A percentile compares a stretch with the other conserved stretches of the same genome.
Conservation (phyloP, 345 rosid species). For the Nasturtium officinale region DNA sequence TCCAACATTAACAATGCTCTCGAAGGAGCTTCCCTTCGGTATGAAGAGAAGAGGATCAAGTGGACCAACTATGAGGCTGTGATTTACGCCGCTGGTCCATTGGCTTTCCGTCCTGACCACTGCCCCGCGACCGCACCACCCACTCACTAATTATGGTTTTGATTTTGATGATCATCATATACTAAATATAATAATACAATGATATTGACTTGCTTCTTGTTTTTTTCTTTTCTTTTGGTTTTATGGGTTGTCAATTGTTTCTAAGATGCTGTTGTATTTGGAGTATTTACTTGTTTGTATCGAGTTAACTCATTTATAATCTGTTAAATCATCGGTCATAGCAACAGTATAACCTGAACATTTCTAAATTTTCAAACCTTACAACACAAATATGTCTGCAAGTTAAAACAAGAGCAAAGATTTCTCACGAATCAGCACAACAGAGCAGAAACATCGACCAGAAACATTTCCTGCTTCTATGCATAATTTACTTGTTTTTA, state of each 20-base stretch:
- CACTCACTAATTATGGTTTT: slow-evolving; percentile 32
- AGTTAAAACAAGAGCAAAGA: background rate
- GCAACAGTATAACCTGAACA: slow-evolving; percentile 2
- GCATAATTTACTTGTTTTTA: background rate
- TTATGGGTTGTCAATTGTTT: slow-evolving; percentile 30
- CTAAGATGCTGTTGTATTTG: slow-evolving; percentile 28
- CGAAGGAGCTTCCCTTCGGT: slow-evolving; percentile 63
- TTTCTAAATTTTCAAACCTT: slow-evolving; percentile 8
- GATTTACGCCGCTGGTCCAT: slow-evolving; percentile 76
- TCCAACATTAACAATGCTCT: slow-evolving; percentile 75
- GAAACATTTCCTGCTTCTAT: slow-evolving; percentile 3
- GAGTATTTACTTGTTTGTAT: slow-evolving; percentile 10
- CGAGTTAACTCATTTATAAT: slow-evolving; percentile 19
- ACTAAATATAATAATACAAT: slow-evolving; percentile 6
- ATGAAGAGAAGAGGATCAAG: slow-evolving; percentile 54
- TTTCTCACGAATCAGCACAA: slow-evolving; percentile 29
- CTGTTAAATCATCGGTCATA: slow-evolving; percentile 22
- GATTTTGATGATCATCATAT: slow-evolving; percentile 4
- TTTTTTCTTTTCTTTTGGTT: background rate
- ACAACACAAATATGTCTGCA: slow-evolving; percentile 22
- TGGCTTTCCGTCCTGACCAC: slow-evolving; percentile 77
- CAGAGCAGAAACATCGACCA: slow-evolving; percentile 15
- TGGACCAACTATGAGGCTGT: slow-evolving; percentile 55
- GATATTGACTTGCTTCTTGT: slow-evolving; percentile 1
- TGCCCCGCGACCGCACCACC: slow-evolving; percentile 54